Evolutionary conservation across 2,329 filamentous ascomycete genomes (phyloP).

Genomic region (Podosphaera leucotricha): DNA sequence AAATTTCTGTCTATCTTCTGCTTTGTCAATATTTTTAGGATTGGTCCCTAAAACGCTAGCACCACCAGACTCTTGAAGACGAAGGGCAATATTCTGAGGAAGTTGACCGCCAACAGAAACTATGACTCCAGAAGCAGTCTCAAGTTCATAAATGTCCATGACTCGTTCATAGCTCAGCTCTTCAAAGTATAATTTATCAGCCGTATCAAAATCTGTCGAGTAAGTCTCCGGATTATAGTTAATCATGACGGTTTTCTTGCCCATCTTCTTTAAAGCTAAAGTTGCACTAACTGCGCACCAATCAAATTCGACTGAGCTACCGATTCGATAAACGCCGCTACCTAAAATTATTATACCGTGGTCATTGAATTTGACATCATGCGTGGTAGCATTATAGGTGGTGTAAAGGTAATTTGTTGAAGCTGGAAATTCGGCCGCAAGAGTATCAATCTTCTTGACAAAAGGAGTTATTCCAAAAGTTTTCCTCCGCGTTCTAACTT

Average conservation of each 20-base stretch:
- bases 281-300: constrained; percentile 93
- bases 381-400: constrained; percentile 85
- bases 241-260: constrained; percentile 96
- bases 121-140: constrained; percentile 63
- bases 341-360: constrained; percentile 76
- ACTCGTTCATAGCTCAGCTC: constrained; percentile 81
- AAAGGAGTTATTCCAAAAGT: constrained; percentile 78
- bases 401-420: constrained; percentile 94
- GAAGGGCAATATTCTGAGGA: constrained; percentile 89
- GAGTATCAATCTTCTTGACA: constrained; percentile 96
- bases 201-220: constrained; percentile 65
- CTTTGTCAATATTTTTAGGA: constrained; percentile 87
- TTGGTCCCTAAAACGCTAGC: constrained; percentile 84
- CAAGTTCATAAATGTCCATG: constrained; percentile 96
- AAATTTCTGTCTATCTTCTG: constrained; percentile 96
- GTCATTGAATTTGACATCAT: constrained; percentile 86
- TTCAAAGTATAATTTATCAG: constrained; percentile 88
- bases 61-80: constrained; percentile 72
- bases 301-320: constrained; percentile 93
- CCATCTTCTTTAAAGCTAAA: constrained; percentile 58
- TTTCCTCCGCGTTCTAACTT: constrained; percentile 66
- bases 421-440: constrained; percentile 89
- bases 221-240: constrained; percentile 47
- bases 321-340: constrained; percentile 91
- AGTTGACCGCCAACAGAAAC: constrained; percentile 92